Base-by-base conservation (phyloP, 768 basidiomycete genomes). In the Phaeotremella skinneri region DNA sequence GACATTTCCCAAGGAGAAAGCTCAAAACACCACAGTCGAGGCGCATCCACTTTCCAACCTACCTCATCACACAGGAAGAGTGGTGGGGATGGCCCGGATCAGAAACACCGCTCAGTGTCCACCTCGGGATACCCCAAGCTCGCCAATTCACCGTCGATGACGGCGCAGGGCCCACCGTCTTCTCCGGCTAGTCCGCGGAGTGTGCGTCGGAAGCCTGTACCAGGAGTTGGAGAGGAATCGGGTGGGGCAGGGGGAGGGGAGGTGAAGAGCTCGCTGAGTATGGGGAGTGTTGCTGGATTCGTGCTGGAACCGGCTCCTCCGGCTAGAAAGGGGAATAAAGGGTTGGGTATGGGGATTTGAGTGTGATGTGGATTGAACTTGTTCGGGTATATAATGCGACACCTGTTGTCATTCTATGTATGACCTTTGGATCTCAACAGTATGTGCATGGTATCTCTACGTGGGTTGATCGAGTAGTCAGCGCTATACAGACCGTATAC, bases 151-250 rank as follows among this genome's bases (percentile, higher is more conserved):
- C 62, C 62, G n/a, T n/a, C n/a, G n/a, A n/a, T n/a, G n/a, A n/a
- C n/a, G n/a, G n/a, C n/a, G n/a, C n/a, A n/a, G n/a, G n/a, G n/a
- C n/a, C n/a, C n/a, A n/a, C n/a, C n/a, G n/a, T n/a, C n/a, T n/a
- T n/a, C n/a, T n/a, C n/a, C n/a, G 2, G 43, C 52, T 21, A 50
- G 52, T 49, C 66, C 66, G 4, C 43, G 52, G n/a, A 60, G 55
- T 43, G 55, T 72, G 0, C 63, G 56, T 61, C 23, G 70, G 29
- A 72, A 72, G 56, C 70, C 70, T 30, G 70, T 72, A 2, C 70
- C 70, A n/a, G 64, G 53, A 34, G 20, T 26, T 16, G n/a, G 20
- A 21, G 56, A 29, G 2, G 56, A 37, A 26, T 27, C 26, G 39
- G 31, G 17, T 11, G 45, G n/a, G 30, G 17, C 21, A 11, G 58